Percentiles rank a stretch among this genome's conserved stretches.
Conservation (phyloP, 345 rosid genomes). For the Zanthoxylum bungeanum region DNA sequence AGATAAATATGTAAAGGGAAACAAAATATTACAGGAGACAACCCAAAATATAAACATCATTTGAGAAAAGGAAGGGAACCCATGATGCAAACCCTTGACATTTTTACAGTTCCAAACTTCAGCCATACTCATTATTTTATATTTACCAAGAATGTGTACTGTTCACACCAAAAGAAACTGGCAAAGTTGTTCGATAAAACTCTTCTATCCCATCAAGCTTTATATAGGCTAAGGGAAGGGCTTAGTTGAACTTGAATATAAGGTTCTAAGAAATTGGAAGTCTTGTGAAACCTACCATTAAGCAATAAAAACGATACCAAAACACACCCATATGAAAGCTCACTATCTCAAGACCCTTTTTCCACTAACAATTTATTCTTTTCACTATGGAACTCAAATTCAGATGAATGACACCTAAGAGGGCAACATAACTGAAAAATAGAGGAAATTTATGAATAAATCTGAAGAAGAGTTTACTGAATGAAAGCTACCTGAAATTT, state of each 20-base stretch:
- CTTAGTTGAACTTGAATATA: neutral
- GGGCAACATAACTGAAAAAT: neutral
- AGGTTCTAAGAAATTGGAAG: neutral
- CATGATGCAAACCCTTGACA: neutral
- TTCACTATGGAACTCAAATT: neutral
- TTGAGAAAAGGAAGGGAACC: neutral
- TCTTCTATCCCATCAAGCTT: neutral
- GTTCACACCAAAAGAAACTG: neutral
- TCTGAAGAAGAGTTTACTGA: neutral
- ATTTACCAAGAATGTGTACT: neutral
- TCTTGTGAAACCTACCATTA: neutral
- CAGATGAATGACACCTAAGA: neutral
- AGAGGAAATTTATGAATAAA: neutral
- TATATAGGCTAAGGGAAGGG: neutral
- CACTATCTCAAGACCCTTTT: neutral
- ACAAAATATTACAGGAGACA: neutral
- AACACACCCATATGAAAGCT: neutral
- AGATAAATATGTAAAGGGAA: too few species aligned
- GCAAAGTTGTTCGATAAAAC: neutral
- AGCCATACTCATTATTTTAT: neutral
- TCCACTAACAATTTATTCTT: neutral
- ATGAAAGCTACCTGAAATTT: neutral
- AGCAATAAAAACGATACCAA: neutral
- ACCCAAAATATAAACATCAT: neutral
- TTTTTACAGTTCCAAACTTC: neutral